Evolutionary conservation across 2,329 filamentous ascomycete species (phyloP), one percentile per base, ranked within the genome.

Genomic region (Scedosporium minutisporum): DNA sequence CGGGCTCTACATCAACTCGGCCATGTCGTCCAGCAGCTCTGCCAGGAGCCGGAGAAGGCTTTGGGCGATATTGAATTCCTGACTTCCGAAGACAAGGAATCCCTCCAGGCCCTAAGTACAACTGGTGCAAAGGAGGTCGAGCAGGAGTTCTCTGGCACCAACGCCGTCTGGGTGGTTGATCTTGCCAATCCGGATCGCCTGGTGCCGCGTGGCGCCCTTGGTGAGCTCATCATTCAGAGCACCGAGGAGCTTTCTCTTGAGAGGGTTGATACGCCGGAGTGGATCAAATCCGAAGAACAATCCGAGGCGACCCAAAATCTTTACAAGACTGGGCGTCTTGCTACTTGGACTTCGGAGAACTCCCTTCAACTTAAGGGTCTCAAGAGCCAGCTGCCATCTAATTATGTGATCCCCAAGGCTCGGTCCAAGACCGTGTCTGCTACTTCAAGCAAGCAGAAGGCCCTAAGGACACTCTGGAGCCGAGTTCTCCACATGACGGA

Each of bases 1-100:
- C 75, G 77, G 38, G 80, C 81, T 3, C 73, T 87, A 23, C 69
- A 74, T 1, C 79, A 84, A 61, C 76, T 88, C 23, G 78, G 78
- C 41, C 73, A 75, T 3, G 77, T 83, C n/a, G 77, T 79, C 0
- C 75, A 77, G 51, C 72, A 79, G 23, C 75, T 88, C 25, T 79
- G 80, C 57, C 72, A 74, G 60, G 69, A 73, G 41, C 69, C 69
- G 1, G 69, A 70, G 10, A 67, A 65, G 3, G 68, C 66, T 10
- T 67, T 79, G 14, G 67, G 71, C 6, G 69, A 76, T 6, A 65
- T 80, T 29, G 64, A 71, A 12, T 65, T 74, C 10, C 66, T 79
- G 16, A 69, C 70, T 0, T 65, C 72, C 0, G 68, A 71, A 1
- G 78, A 80, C 29, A 63, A 70, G 23, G 64, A 59, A 0, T 70